Conservation (phyloP, 2,329 filamentous ascomycete species). For the Geosmithia flava region DNA sequence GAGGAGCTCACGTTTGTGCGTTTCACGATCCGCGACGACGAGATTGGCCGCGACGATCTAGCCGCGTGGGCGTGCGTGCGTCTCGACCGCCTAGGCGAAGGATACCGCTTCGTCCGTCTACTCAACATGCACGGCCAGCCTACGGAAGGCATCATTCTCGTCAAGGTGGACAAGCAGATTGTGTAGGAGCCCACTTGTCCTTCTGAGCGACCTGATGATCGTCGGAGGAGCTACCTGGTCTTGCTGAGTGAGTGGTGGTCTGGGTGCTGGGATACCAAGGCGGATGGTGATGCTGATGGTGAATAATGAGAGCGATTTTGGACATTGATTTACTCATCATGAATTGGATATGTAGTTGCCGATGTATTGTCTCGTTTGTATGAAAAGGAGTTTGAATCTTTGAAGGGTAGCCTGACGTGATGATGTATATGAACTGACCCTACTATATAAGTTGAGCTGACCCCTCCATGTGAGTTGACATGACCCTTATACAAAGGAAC, state of each 20-base stretch:
- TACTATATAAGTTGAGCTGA: too few species aligned
- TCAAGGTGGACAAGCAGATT: slow-evolving; percentile 56
- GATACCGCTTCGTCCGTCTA: slow-evolving; percentile 68
- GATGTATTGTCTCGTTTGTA: too few species aligned
- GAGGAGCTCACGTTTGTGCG: slow-evolving; percentile 62
- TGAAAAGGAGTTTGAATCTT: too few species aligned
- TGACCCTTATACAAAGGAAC: too few species aligned
- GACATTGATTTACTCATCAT: not conserved
- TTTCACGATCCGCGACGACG: slow-evolving; percentile 82
- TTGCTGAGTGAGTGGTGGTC: not conserved
- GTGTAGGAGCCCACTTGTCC: slow-evolving; percentile 3
- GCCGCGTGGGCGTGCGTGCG: slow-evolving; percentile 84
- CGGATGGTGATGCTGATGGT: not conserved
- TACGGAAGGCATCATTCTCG: slow-evolving; percentile 57
- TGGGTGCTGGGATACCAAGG: not conserved
- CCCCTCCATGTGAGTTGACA: too few species aligned
- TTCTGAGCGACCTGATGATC: not conserved
- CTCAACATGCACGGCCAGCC: slow-evolving; percentile 54
- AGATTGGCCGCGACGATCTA: slow-evolving; percentile 64
- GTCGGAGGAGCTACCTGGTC: not conserved
- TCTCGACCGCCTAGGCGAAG: slow-evolving; percentile 64
- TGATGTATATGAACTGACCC: too few species aligned
- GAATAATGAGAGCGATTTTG: not conserved
- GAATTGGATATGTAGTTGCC: too few species aligned
- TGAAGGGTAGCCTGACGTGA: too few species aligned